phyloP scores from a whole-genome alignment of 768 basidiomycete species.

The Podaxis pistillaris region DNA sequence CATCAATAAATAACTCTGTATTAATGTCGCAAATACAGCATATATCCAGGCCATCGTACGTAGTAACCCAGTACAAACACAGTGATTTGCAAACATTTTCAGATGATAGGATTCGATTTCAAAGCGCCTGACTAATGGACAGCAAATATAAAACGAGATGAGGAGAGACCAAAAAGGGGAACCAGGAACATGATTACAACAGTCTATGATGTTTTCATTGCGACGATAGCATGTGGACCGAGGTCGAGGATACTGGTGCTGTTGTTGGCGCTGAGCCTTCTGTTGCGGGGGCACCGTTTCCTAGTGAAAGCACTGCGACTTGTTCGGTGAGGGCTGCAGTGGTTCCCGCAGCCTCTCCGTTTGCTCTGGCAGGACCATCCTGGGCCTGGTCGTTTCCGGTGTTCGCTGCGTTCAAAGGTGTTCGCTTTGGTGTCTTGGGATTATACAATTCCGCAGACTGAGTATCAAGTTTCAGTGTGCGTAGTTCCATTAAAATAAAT shows the following conservation, averaged over 20 bases:
- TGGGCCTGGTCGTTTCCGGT: conserved; percentile 19
- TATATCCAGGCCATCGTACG: not conserved
- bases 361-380: conserved; percentile 22
- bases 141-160: conserved; percentile 5
- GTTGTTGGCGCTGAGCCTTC: not conserved
- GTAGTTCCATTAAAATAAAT: too few species aligned
- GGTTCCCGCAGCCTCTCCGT: conserved; percentile 26
- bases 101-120: not conserved
- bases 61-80: conserved; percentile 1
- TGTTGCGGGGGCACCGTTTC: not conserved
- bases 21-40: conserved; percentile 6
- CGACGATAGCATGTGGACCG: not conserved
- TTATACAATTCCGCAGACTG: conserved; percentile 35
- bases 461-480: not conserved
- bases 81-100: conserved; percentile 2
- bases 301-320: conserved; percentile 34
- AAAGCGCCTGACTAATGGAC: conserved; percentile 6
- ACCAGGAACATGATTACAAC: not conserved
- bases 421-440: conserved; percentile 28
- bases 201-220: not conserved
- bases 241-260: not conserved
- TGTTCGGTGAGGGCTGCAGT: conserved; percentile 35
- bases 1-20: conserved; percentile 10
- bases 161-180: not conserved
- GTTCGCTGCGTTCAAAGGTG: conserved; percentile 23